phyloP scores from a whole-genome alignment of 2,329 filamentous ascomycete species.

The Xylaria digitata region DNA sequence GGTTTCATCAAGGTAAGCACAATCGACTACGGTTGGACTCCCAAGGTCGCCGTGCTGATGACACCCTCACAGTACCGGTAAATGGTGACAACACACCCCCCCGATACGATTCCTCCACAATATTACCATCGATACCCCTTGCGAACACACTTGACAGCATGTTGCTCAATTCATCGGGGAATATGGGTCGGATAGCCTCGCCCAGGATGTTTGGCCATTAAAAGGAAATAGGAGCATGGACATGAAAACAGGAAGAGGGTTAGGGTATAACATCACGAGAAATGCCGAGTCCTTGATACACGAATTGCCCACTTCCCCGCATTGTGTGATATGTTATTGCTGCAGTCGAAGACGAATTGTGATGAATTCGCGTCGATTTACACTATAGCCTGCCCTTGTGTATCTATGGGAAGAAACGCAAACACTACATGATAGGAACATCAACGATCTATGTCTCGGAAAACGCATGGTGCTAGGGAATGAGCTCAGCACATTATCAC shows the following conservation, averaged over 20 bases:
- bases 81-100: constrained; percentile 9
- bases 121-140: constrained; percentile 35
- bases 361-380: not conserved
- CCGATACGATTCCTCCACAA: constrained; percentile 29
- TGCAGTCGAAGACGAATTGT: not conserved
- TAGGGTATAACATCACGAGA: constrained; percentile 35
- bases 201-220: constrained; percentile 20
- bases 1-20: constrained; percentile 39
- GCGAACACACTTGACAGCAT: constrained; percentile 27
- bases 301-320: not conserved
- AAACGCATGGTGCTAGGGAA: no score
- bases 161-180: constrained; percentile 24
- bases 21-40: not conserved
- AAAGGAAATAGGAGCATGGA: constrained; percentile 29
- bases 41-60: constrained; percentile 14
- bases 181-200: constrained; percentile 22
- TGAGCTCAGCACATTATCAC: not conserved
- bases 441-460: no score
- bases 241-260: constrained; percentile 23
- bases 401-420: not conserved
- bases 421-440: not conserved
- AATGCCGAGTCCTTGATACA: constrained; percentile 35
- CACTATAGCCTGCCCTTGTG: not conserved
- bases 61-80: constrained; percentile 33
- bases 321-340: constrained; percentile 22